Percentiles rank a stretch among this genome's conserved stretches.
Evolutionary conservation across 2,329 filamentous ascomycete genomes (phyloP).

Genomic region (Fusarium sp.): DNA sequence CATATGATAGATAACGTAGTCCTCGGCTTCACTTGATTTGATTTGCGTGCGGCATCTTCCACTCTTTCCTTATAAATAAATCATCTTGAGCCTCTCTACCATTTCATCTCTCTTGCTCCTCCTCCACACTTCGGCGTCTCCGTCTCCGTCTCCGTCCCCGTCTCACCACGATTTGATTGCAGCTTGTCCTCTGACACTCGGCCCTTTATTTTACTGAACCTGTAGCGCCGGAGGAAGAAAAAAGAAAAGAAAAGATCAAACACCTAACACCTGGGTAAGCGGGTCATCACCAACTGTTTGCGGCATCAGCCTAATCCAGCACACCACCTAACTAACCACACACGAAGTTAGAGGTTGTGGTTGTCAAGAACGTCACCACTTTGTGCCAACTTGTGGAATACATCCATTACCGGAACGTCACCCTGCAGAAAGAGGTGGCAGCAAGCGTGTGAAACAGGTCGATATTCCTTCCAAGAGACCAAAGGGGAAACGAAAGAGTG

Average conservation of each 20-base stretch:
- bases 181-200: conserved; percentile 22
- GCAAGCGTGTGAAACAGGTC: conserved; percentile 26
- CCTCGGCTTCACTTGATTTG: conserved; percentile 15
- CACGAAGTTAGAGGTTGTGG: conserved; percentile 12
- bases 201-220: conserved; percentile 27
- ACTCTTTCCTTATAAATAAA: conserved; percentile 16
- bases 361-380: conserved; percentile 34
- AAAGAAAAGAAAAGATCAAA: not conserved
- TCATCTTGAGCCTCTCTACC: conserved; percentile 7
- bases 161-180: conserved; percentile 15
- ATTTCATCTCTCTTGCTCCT: not conserved
- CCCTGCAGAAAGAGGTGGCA: conserved; percentile 26
- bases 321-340: conserved; percentile 4
- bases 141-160: conserved; percentile 2
- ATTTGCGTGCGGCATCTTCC: conserved; percentile 22
- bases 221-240: not conserved
- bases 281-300: conserved; percentile 7
- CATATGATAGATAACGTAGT: conserved; percentile 13
- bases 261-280: not conserved
- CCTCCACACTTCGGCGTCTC: conserved; percentile 37
- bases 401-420: conserved; percentile 24
- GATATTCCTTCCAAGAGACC: conserved; percentile 12
- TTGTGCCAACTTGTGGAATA: conserved; percentile 18
- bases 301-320: conserved; percentile 37
- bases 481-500: conserved; percentile 22